Conservation (phyloP, 2,329 filamentous ascomycete species). For the Pyrenochaeta sp. region DNA sequence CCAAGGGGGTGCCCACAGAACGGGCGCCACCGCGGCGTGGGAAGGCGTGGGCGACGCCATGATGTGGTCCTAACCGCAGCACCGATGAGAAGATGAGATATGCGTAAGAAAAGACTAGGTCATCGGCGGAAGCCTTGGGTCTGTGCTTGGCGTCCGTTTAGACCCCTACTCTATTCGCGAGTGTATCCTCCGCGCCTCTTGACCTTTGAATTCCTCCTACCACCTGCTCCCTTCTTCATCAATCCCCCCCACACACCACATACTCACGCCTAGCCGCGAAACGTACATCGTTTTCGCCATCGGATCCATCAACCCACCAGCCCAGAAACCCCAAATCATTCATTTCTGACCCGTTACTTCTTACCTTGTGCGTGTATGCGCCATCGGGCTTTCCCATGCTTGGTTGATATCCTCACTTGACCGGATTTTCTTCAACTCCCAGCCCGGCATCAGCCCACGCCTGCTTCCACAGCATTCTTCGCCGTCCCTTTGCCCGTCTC, state of each 20-base stretch:
- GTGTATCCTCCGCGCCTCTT: slow-evolving; percentile 21
- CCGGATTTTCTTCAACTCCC: slow-evolving; percentile 35
- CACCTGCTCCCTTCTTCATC: slow-evolving; percentile 30
- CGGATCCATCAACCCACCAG: slow-evolving; percentile 22
- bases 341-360: slow-evolving; percentile 23
- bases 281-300: slow-evolving; percentile 20
- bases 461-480: slow-evolving; percentile 26
- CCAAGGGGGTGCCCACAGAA: slow-evolving; percentile 4
- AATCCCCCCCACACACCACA: slow-evolving; percentile 20
- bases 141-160: slow-evolving; percentile 26
- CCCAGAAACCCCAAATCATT: slow-evolving; percentile 13
- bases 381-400: slow-evolving; percentile 44
- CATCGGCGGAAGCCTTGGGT: slow-evolving; percentile 26
- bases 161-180: slow-evolving; percentile 22
- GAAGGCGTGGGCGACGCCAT: slow-evolving; percentile 12
- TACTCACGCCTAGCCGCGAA: slow-evolving; percentile 14
- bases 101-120: slow-evolving; percentile 34
- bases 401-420: slow-evolving; percentile 45
- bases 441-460: slow-evolving; percentile 35
- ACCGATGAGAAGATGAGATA: slow-evolving; percentile 29
- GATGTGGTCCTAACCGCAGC: slow-evolving; percentile 15
- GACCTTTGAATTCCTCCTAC: slow-evolving; percentile 34
- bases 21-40: slow-evolving; percentile 15
- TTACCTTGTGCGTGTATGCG: slow-evolving; percentile 41
- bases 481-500: slow-evolving; percentile 25